These are phyloP conservation scores for Paramecium tetraurelia DNA, from an alignment of 73 alveolate genomes.

Conservation along the genomic window DNA sequence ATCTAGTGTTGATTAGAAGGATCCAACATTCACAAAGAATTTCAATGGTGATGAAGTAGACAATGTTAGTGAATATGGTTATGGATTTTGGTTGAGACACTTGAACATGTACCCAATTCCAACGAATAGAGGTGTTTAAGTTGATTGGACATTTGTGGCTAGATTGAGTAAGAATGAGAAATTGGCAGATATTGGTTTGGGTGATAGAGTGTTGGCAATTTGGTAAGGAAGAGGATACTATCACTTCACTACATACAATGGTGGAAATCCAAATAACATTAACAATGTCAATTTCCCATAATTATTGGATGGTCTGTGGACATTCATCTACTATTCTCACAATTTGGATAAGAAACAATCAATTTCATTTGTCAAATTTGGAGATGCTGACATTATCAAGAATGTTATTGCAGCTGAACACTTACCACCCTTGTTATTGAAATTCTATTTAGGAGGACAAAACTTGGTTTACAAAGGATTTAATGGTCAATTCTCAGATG, in stretches of 20 bases:
- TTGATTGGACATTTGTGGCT: conserved; percentile 18
- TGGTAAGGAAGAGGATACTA: conserved; percentile 55
- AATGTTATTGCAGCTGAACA: neutral
- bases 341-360: conserved; percentile 24
- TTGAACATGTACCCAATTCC: neutral
- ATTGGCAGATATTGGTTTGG: conserved; percentile 23
- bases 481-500: conserved; percentile 41
- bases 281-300: conserved; percentile 36
- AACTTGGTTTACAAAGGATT: neutral
- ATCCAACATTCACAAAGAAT: neutral
- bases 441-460: conserved; percentile 34
- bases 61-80: conserved; percentile 16
- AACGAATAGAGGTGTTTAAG: neutral
- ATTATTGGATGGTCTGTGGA: conserved; percentile 47
- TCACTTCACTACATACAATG: conserved; percentile 44
- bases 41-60: neutral
- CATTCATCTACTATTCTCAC: conserved; percentile 35
- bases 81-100: conserved; percentile 42
- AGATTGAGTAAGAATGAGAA: conserved; percentile 20
- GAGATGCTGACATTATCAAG: neutral
- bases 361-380: conserved; percentile 30
- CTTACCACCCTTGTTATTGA: neutral
- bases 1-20: neutral
- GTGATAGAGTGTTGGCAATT: conserved; percentile 13
- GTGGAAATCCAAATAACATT: conserved; percentile 8